Evolutionary conservation across 83 land plant species (phyloP).

Genomic region (Thuja plicata): DNA sequence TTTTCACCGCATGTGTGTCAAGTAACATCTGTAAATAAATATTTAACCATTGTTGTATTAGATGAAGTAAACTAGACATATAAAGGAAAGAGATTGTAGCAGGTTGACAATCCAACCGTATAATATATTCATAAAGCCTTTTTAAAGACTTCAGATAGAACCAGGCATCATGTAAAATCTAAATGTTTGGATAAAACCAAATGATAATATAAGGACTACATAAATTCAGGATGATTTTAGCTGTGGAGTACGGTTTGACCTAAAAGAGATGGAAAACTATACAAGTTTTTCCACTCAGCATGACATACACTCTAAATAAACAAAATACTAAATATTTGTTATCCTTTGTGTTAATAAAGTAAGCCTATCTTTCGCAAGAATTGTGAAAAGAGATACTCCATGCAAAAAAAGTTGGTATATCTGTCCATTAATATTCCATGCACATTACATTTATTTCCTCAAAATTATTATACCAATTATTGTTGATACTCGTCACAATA

Average conservation of each 20-base stretch:
- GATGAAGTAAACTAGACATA: neutral
- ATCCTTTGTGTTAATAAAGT: neutral
- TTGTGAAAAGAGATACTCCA: neutral
- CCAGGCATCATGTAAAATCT: neutral
- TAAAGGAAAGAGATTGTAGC: neutral
- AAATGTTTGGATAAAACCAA: neutral
- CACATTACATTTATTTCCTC: neutral
- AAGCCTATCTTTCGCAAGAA: neutral
- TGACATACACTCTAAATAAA: neutral
- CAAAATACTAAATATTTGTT: neutral
- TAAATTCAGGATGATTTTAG: neutral
- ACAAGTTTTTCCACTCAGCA: neutral
- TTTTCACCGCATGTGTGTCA: constrained; percentile 99
- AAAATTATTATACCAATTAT: neutral
- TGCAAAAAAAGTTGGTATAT: neutral
- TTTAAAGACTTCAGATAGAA: neutral
- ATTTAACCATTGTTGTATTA: neutral
- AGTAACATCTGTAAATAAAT: constrained; percentile 75
- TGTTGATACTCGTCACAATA: neutral
- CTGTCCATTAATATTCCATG: neutral
- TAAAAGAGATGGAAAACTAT: neutral
- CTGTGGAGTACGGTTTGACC: neutral
- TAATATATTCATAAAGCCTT: neutral
- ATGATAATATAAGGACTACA: neutral
- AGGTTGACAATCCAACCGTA: neutral